These are phyloP conservation scores for Poteriospumella lacustris DNA, from an alignment of 108 stramenopile genomes.

Conservation along the genomic window DNA sequence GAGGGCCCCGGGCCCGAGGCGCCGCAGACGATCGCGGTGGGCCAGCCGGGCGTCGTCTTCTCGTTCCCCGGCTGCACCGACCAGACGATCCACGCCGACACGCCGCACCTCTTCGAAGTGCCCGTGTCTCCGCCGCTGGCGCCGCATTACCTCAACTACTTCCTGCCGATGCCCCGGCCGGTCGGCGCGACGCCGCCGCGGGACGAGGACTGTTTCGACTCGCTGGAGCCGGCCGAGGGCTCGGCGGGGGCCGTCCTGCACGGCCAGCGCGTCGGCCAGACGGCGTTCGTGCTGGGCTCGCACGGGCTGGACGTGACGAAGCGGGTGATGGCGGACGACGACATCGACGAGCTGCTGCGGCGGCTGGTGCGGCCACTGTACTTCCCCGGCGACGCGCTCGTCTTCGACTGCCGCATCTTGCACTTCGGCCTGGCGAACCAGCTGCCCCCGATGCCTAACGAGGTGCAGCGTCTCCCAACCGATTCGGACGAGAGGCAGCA, in stretches of 20 bases:
- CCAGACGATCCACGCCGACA: constrained; percentile 79
- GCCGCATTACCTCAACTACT: constrained; percentile 74
- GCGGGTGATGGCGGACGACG: constrained; percentile 30
- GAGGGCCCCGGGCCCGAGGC: constrained; percentile 71
- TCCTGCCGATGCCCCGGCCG: constrained; percentile 25
- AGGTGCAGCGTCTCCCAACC: background rate
- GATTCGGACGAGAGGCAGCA: too few relatives aligned
- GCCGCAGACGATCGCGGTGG: constrained; percentile 61
- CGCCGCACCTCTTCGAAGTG: constrained; percentile 73
- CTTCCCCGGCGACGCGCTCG: constrained; percentile 72
- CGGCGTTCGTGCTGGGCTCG: constrained; percentile 68
- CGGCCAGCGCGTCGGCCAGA: constrained; percentile 61
- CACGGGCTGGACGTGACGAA: constrained; percentile 64
- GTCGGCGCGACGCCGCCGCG: constrained; percentile 49
- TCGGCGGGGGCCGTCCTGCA: constrained; percentile 47
- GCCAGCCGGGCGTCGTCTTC: constrained; percentile 67
- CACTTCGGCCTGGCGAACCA: constrained; percentile 76
- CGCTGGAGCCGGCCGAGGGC: too few relatives aligned
- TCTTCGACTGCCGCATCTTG: constrained; percentile 72
- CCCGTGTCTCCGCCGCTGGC: constrained; percentile 67
- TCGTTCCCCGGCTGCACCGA: constrained; percentile 68
- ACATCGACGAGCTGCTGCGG: constrained; percentile 27
- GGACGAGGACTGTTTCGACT: constrained; percentile 39
- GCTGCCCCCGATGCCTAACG: background rate
- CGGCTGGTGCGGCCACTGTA: too few relatives aligned